A percentile compares a stretch with the other conserved stretches of the same genome.
Evolutionary conservation across 768 basidiomycete species (phyloP).

Genomic region (Mycena olivaceomarginata): DNA sequence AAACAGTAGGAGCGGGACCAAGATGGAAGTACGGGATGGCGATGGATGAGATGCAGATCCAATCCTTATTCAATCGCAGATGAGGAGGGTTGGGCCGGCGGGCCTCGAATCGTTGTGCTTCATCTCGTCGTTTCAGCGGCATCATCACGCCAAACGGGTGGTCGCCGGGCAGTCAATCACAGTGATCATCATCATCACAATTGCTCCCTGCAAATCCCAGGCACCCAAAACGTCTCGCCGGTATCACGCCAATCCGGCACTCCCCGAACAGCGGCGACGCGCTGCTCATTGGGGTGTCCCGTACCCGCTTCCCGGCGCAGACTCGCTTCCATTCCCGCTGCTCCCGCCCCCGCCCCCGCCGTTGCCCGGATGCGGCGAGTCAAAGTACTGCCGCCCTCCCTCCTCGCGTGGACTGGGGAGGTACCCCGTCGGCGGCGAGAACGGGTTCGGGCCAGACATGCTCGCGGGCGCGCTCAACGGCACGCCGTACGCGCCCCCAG

Average conservation of each 20-base stretch:
- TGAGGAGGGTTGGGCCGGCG: too few species aligned
- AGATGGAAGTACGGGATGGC: constrained; percentile 1
- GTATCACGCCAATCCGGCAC: constrained; percentile 1
- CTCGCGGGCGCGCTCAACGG: constrained; percentile 44
- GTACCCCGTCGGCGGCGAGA: constrained; percentile 41
- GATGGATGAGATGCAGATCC: background rate
- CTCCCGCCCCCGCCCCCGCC: constrained; percentile 17
- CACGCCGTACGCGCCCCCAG: constrained; percentile 41
- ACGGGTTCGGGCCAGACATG: constrained; percentile 38
- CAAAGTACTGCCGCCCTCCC: constrained; percentile 38
- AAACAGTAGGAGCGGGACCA: background rate
- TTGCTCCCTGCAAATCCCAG: constrained; percentile 17
- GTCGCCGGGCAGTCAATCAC: constrained; percentile 2
- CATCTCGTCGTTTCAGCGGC: constrained; percentile 34
- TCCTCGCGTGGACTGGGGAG: constrained; percentile 44
- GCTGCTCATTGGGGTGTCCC: constrained; percentile 63
- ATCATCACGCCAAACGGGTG: constrained; percentile 10
- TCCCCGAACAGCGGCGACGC: constrained; percentile 16
- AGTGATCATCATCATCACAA: constrained; percentile 30
- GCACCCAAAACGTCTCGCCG: background rate
- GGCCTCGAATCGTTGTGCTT: constrained; percentile 2
- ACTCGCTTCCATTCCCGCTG: constrained; percentile 41
- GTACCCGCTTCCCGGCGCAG: constrained; percentile 68
- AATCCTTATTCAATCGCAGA: background rate
- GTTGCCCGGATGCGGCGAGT: constrained; percentile 22